phyloP scores from a whole-genome alignment of 2,329 filamentous ascomycete genomes.

The Microascus cirrosus region DNA sequence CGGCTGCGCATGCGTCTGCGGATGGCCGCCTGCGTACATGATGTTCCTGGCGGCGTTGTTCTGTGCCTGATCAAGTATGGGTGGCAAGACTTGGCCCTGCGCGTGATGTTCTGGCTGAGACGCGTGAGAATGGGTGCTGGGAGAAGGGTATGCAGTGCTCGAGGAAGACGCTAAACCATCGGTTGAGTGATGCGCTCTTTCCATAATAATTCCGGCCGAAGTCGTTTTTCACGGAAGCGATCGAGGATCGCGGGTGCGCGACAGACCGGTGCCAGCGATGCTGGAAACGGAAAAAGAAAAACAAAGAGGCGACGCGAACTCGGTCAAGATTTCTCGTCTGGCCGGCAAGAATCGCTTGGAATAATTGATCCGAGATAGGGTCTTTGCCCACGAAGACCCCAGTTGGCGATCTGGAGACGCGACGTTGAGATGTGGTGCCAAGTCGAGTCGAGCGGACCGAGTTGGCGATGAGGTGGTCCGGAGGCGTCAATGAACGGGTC shows the following conservation, averaged over 20 bases:
- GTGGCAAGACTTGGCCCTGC: conserved; percentile 3
- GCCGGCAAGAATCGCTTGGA: background rate
- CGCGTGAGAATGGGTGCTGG: conserved; percentile 3
- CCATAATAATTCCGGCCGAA: conserved; percentile 28
- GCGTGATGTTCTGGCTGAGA: conserved; percentile 3
- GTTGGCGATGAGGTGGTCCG: background rate
- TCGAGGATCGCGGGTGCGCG: background rate
- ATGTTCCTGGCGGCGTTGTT: conserved; percentile 32
- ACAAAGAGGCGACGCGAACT: background rate
- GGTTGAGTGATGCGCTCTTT: conserved; percentile 41
- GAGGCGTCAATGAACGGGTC: background rate
- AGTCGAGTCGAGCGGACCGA: background rate
- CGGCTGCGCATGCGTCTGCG: conserved; percentile 51
- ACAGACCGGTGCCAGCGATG: background rate
- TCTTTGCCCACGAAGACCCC: background rate
- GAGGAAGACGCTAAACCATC: conserved; percentile 31
- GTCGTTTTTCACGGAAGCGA: background rate
- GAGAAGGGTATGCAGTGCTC: conserved; percentile 5
- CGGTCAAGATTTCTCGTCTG: background rate
- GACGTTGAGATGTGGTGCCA: background rate
- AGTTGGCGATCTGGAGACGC: background rate
- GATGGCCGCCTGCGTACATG: conserved; percentile 44
- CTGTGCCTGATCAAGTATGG: conserved; percentile 22
- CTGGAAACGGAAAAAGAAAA: background rate
- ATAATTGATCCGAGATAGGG: background rate